These are phyloP conservation scores for Durusdinium trenchii DNA, from an alignment of 73 alveolate species.

Conservation along the genomic window DNA sequence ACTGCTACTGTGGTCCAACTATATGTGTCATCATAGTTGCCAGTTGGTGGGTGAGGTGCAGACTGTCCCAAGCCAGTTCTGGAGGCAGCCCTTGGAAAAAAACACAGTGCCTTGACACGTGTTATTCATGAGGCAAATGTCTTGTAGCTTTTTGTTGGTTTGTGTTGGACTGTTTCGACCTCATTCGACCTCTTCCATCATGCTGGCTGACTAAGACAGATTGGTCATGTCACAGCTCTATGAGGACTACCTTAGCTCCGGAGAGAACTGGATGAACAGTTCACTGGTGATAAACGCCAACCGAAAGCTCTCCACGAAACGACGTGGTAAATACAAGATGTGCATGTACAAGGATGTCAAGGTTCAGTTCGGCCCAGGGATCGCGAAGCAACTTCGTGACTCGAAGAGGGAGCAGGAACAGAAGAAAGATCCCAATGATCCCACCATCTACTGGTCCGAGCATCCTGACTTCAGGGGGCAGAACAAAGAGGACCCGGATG, in stretches of 20 bases:
- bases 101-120: background rate
- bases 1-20: no score
- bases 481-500: conserved; percentile 32
- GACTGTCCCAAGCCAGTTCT: conserved; percentile 30
- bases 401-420: background rate
- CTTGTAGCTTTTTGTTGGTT: background rate
- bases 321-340: background rate
- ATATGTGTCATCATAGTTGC: no score
- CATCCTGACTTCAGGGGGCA: background rate
- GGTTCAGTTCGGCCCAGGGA: background rate
- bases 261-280: conserved; percentile 18
- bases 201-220: background rate
- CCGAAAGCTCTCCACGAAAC: background rate
- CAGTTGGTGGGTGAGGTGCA: background rate
- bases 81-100: background rate
- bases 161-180: background rate
- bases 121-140: background rate
- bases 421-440: background rate
- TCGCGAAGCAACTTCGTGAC: background rate
- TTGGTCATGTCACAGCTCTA: background rate
- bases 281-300: background rate
- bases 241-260: background rate
- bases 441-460: background rate
- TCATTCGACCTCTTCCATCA: no score
- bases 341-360: background rate